Base-by-base conservation (phyloP, 192 early-diverging fungal genomes). In the Geranomyces variabilis region DNA sequence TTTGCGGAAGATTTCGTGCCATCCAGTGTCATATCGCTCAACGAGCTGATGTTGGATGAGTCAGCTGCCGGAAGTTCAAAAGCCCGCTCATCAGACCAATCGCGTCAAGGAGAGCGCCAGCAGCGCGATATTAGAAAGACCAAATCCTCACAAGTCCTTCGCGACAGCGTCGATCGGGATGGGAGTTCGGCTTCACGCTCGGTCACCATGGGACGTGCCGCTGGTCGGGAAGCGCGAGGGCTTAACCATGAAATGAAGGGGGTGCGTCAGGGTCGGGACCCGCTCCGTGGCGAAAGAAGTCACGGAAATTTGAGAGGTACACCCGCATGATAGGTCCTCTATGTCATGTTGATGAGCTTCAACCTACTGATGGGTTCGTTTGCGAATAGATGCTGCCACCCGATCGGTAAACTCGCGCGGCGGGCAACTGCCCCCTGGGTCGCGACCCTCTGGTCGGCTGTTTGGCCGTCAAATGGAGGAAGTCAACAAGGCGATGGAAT, bases 391-490 rank as follows among this genome's bases (percentile, higher is more conserved):
- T 41, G 36, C 36, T 3, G 36, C 36, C 10, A 41, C 3, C 10
- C 36, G 36, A 41, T 41, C 36, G 10, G 36, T 10, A 10, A 41
- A 41, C 10, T 41, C 36, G 36, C 36, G 36, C 36, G 36, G 36
- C 36, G 36, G 36, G 36, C 36, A 41, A 10, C 36, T 41, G 36
- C 36, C 36, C 5, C 5, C 36, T 41, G 36, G 36, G 5, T 41
- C 36, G 36, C 36, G 70, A 33, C 41, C 67, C 33, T 49, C 74
- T n/a, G 51, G 66, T n/a, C 55, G 74, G 47, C 53, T 76, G 14
- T 70, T 76, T 47, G 67, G 15, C 29, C 67, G 75, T 15, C 75
- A 76, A 51, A 45, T 70, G 58, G 75, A 70, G 12, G 68, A 64
- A 29, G 75, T 70, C 8, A 76, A 76, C 75, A 63, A 45, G 15